Conservation (phyloP, 83 land plant species). For the Picea engelmannii region DNA sequence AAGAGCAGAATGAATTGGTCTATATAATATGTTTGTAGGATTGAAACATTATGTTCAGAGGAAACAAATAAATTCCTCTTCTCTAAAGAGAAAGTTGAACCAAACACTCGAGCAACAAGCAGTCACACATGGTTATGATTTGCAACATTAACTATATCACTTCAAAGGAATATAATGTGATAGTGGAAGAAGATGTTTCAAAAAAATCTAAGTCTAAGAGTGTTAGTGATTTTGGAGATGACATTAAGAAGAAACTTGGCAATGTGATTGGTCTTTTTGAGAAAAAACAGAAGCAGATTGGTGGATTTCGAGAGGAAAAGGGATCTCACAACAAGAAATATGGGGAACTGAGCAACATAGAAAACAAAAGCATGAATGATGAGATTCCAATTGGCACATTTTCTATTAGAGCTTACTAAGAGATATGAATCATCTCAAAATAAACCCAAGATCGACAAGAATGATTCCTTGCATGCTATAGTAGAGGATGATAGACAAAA, state of each 20-base stretch:
- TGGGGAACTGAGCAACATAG: neutral
- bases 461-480: neutral
- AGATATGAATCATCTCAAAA: constrained; percentile 9
- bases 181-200: neutral
- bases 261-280: neutral
- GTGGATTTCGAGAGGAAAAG: too few species aligned
- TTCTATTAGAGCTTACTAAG: constrained; percentile 7
- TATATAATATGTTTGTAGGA: neutral
- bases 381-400: constrained; percentile 8
- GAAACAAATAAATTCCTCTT: constrained; percentile 6
- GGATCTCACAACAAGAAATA: neutral
- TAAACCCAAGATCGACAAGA: neutral
- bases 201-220: neutral
- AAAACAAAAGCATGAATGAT: neutral
- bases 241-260: neutral
- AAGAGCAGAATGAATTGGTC: neutral
- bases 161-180: neutral
- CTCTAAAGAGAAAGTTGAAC: neutral
- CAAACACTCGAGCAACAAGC: neutral
- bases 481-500: too few species aligned
- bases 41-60: neutral
- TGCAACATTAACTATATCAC: constrained; percentile 15
- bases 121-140: constrained; percentile 11
- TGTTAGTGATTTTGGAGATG: neutral
- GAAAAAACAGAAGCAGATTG: neutral